phyloP scores from a whole-genome alignment of 768 basidiomycete species.

The Russula brevipes region DNA sequence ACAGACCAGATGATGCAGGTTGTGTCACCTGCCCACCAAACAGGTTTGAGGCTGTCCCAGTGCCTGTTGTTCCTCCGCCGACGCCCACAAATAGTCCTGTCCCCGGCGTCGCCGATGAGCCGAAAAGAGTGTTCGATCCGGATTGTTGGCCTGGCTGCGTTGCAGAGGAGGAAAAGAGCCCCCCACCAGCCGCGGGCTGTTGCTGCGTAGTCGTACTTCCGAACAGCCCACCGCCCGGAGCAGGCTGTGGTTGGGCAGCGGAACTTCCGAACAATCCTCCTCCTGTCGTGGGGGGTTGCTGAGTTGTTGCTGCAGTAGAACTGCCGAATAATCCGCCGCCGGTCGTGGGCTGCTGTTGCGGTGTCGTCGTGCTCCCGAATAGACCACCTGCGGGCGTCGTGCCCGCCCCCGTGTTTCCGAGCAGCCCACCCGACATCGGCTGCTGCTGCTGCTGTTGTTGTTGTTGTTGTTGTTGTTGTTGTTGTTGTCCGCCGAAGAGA shows the following conservation, averaged over 20 bases:
- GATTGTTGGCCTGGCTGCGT: constrained; percentile 6
- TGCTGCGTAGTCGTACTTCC: constrained; percentile 23
- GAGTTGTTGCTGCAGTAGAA: constrained; percentile 3
- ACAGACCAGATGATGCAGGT: constrained; percentile 18
- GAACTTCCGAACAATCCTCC: constrained; percentile 32
- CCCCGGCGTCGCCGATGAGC: constrained; percentile 2
- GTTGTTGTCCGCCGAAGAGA: constrained; percentile 18
- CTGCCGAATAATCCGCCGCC: constrained; percentile 29
- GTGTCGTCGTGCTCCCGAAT: constrained; percentile 20
- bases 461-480: background rate
- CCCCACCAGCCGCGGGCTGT: constrained; percentile 10
- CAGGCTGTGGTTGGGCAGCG: constrained; percentile 18
- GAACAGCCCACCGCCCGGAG: constrained; percentile 25
- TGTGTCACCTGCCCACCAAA: constrained; percentile 18
- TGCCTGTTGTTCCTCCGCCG: background rate
- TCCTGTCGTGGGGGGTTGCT: constrained; percentile 18
- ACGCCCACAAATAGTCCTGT: background rate
- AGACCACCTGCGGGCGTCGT: constrained; percentile 25
- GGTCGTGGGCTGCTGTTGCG: constrained; percentile 10
- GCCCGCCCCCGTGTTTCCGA: constrained; percentile 18
- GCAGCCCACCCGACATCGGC: constrained; percentile 22
- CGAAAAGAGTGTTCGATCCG: constrained; percentile 5
- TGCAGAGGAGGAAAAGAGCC: constrained; percentile 13
- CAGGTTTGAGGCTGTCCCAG: background rate
- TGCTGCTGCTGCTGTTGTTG: constrained; percentile 9